phyloP scores from a whole-genome alignment of 2,329 filamentous ascomycete species.

The Exophiala alcalophila region DNA sequence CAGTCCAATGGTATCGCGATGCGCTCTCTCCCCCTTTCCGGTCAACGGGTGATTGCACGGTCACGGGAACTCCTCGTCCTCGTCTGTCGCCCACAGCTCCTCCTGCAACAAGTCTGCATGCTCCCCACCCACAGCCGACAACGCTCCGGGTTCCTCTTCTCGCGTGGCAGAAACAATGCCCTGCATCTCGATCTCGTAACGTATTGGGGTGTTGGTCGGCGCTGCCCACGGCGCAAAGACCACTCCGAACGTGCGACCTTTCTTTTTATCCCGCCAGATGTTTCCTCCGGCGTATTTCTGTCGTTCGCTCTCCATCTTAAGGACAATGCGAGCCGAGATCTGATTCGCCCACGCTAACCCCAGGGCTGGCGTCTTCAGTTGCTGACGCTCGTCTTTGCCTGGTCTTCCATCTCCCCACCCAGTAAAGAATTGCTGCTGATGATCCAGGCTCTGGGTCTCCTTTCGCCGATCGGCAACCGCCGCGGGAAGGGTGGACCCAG shows the following conservation, averaged over 20 bases:
- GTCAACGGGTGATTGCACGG: not conserved
- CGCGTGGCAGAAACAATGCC: constrained; percentile 21
- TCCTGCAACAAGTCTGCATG: constrained; percentile 25
- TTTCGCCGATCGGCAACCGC: constrained; percentile 28
- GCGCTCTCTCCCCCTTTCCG: too few species aligned
- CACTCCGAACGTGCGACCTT: constrained; percentile 78
- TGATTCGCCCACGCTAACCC: constrained; percentile 91
- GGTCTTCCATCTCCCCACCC: constrained; percentile 75
- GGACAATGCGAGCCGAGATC: constrained; percentile 74
- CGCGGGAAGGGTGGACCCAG: constrained; percentile 1
- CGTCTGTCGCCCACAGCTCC: constrained; percentile 26
- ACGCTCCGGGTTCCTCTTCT: constrained; percentile 1
- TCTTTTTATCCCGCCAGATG: constrained; percentile 23
- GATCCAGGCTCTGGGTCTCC: constrained; percentile 69
- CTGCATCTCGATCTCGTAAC: constrained; percentile 24
- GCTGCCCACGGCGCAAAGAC: constrained; percentile 78
- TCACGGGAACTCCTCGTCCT: constrained; percentile 24
- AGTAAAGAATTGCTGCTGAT: constrained; percentile 93
- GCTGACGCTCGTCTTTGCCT: constrained; percentile 14
- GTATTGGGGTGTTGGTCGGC: constrained; percentile 16
- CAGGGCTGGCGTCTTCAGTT: constrained; percentile 77
- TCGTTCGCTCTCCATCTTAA: constrained; percentile 64
- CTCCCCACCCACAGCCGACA: constrained; percentile 3
- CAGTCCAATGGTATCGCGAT: not conserved
- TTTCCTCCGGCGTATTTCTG: constrained; percentile 36